These are phyloP conservation scores for Xylariomycetidae sp. DNA, from an alignment of 2,329 filamentous ascomycete species.

Conservation along the genomic window DNA sequence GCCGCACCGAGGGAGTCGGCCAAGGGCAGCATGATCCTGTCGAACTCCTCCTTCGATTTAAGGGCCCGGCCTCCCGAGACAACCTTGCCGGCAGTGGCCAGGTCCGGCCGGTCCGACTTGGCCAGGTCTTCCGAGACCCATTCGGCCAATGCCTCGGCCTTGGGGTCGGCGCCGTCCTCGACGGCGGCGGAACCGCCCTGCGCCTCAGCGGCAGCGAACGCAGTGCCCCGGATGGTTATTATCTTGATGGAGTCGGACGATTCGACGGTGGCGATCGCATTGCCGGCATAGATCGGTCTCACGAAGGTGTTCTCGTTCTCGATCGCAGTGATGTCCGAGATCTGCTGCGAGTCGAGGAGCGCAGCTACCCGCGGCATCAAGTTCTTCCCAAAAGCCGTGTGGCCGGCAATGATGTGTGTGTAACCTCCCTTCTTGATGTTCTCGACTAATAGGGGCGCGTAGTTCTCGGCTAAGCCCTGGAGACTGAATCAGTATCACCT, in stretches of 20 bases:
- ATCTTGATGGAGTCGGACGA: constrained; percentile 82
- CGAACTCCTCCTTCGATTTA: constrained; percentile 98
- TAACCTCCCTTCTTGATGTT: constrained; percentile 96
- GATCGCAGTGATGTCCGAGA: constrained; percentile 85
- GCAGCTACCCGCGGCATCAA: constrained; percentile 88
- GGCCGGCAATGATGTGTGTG: constrained; percentile 84
- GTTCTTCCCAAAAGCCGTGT: constrained; percentile 96
- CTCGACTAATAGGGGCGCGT: constrained; percentile 84
- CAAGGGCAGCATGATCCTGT: constrained; percentile 84
- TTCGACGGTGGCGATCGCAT: constrained; percentile 94
- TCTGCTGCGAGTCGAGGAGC: constrained; percentile 84
- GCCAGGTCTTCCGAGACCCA: constrained; percentile 93
- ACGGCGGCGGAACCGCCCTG: constrained; percentile 71
- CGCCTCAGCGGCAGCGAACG: constrained; percentile 72
- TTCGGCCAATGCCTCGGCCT: constrained; percentile 66
- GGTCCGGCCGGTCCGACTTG: constrained; percentile 89
- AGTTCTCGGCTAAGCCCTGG: constrained; percentile 88
- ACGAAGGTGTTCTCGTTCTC: constrained; percentile 92
- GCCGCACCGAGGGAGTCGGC: constrained; percentile 93
- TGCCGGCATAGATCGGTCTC: constrained; percentile 94
- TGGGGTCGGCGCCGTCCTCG: constrained; percentile 80
- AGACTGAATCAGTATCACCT: too few relatives aligned
- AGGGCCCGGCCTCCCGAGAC: constrained; percentile 91
- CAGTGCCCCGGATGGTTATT: constrained; percentile 87
- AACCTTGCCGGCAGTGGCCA: constrained; percentile 82